Evolutionary conservation across 1,284 basidiomycete species (phyloP).

Genomic region (Papiliotrema flavescens): DNA sequence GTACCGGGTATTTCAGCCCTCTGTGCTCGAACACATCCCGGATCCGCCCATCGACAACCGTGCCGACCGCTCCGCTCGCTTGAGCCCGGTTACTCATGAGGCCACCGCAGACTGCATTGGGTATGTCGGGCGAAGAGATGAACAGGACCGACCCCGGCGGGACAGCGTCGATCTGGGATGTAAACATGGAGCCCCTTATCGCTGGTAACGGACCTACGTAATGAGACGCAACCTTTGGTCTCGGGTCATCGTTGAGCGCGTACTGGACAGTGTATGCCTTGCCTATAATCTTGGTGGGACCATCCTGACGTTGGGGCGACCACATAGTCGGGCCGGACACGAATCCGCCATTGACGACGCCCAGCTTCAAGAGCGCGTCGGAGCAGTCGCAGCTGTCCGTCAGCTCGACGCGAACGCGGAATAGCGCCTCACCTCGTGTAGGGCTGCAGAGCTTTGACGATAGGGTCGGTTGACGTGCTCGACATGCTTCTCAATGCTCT

Average conservation of each 20-base stretch:
- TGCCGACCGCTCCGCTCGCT: constrained; percentile 4
- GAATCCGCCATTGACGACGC: constrained; percentile 3
- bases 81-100: constrained; percentile 10
- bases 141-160: constrained; percentile 6
- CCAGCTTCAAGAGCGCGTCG: constrained; percentile 7
- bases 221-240: constrained; percentile 1
- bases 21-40: constrained; percentile 13
- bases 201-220: constrained; percentile 7
- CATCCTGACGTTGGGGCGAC: constrained; percentile 9
- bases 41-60: constrained; percentile 10
- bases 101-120: constrained; percentile 14
- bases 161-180: constrained; percentile 7
- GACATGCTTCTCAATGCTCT: background rate
- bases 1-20: constrained; percentile 4
- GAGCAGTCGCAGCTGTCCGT: constrained; percentile 7
- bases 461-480: background rate
- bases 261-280: constrained; percentile 10
- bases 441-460: background rate
- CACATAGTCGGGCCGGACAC: constrained; percentile 5
- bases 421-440: background rate
- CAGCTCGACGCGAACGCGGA: background rate
- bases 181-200: too few relatives aligned
- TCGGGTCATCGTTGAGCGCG: constrained; percentile 1
- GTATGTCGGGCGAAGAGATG: constrained; percentile 7
- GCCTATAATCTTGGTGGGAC: constrained; percentile 6